phyloP scores from a whole-genome alignment of 2,329 filamentous ascomycete genomes.

The Cercospora sp. region DNA sequence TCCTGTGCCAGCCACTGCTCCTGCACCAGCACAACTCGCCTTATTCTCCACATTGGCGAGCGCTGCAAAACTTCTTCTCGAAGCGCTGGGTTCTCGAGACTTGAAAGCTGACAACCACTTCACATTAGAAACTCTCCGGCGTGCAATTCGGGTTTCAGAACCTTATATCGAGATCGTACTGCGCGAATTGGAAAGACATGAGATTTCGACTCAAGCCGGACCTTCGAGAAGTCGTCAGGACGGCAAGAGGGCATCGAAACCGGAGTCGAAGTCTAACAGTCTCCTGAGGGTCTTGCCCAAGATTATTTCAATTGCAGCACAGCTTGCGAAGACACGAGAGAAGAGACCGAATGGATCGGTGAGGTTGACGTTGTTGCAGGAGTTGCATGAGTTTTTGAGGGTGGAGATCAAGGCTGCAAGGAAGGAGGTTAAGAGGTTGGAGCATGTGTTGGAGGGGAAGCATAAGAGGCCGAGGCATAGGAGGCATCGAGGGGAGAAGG shows the following conservation, averaged over 20 bases:
- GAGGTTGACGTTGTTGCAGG: slow-evolving; percentile 14
- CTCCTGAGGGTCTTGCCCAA: not conserved
- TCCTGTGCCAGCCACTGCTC: not conserved
- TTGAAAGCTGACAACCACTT: slow-evolving; percentile 4
- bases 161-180: slow-evolving; percentile 5
- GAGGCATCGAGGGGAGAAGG: slow-evolving; percentile 2
- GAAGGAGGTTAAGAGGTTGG: slow-evolving; percentile 18
- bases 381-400: not conserved
- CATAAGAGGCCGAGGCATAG: not conserved
- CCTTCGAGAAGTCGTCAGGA: too few relatives aligned
- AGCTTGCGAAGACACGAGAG: slow-evolving; percentile 1
- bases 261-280: not conserved
- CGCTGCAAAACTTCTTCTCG: slow-evolving; percentile 3
- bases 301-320: not conserved
- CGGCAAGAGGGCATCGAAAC: too few relatives aligned
- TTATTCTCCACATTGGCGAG: not conserved
- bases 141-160: slow-evolving; percentile 5
- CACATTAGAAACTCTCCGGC: slow-evolving; percentile 8
- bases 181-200: slow-evolving; percentile 1
- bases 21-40: not conserved
- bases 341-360: not conserved
- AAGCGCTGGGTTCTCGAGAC: slow-evolving; percentile 3
- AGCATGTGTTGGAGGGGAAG: slow-evolving; percentile 9
- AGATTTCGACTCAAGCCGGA: not conserved
- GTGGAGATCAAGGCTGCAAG: slow-evolving; percentile 7